These are phyloP conservation scores for Coemansia furcata DNA, from an alignment of 192 early-diverging fungal species.

Conservation along the genomic window DNA sequence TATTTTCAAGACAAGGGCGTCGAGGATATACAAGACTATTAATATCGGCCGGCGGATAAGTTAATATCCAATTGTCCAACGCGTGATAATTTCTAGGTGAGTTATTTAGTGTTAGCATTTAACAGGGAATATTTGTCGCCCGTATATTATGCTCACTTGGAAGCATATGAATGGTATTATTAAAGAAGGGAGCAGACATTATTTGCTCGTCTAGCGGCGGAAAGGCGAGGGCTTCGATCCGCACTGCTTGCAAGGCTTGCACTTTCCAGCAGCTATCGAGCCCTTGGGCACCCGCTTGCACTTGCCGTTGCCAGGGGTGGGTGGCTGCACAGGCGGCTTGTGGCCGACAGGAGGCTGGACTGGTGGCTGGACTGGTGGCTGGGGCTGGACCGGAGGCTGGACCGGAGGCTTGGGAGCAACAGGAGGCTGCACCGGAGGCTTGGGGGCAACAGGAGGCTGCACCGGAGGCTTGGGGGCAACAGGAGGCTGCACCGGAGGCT, in stretches of 20 bases:
- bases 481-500: neutral
- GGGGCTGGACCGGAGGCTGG: neutral
- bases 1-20: neutral
- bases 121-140: neutral
- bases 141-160: neutral
- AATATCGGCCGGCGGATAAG: neutral
- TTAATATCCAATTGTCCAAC: neutral
- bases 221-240: constrained; percentile 15
- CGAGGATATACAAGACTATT: neutral
- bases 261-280: constrained; percentile 55
- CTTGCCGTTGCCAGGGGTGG: constrained; percentile 28
- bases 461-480: neutral
- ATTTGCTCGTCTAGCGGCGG: neutral
- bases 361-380: neutral
- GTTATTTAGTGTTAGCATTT: neutral
- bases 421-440: neutral
- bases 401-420: neutral
- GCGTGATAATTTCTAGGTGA: neutral
- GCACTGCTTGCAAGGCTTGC: constrained; percentile 55
- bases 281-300: constrained; percentile 52
- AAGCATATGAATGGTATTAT: neutral
- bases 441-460: constrained; percentile 1
- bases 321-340: neutral
- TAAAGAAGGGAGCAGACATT: too few species aligned
- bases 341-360: neutral